Evolutionary conservation across 2,329 filamentous ascomycete genomes (phyloP).

Genomic region (Colletotrichum orchidophilum): DNA sequence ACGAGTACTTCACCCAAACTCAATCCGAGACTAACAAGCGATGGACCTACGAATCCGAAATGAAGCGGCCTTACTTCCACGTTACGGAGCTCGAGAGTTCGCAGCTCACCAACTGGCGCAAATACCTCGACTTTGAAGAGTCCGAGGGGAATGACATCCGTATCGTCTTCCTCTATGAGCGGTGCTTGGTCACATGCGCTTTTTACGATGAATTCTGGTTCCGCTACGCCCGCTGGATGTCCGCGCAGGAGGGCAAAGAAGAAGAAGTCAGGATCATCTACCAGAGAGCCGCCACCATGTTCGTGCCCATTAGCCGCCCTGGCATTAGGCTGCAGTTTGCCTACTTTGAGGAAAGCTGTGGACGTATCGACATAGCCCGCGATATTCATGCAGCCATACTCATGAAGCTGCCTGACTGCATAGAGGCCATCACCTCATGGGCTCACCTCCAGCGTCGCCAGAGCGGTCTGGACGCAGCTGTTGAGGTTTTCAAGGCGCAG

Average conservation of each 20-base stretch:
- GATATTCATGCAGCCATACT: conserved; percentile 88
- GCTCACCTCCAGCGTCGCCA: conserved; percentile 89
- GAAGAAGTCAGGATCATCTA: conserved; percentile 95
- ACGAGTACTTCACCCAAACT: conserved; percentile 82
- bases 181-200: conserved; percentile 90
- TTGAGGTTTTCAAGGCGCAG: conserved; percentile 83
- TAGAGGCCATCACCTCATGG: conserved; percentile 88
- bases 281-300: conserved; percentile 84
- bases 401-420: conserved; percentile 77
- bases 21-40: conserved; percentile 90
- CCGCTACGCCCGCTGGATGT: conserved; percentile 96
- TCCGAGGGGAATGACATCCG: conserved; percentile 79
- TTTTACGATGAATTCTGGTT: conserved; percentile 99
- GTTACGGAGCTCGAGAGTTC: conserved; percentile 89
- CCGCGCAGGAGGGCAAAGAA: conserved; percentile 79
- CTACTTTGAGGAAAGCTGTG: conserved; percentile 90
- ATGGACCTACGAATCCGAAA: conserved; percentile 93
- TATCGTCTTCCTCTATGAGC: conserved; percentile 87
- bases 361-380: conserved; percentile 78
- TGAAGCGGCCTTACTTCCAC: conserved; percentile 97
- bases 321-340: conserved; percentile 90
- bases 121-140: conserved; percentile 97
- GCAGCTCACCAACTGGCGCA: conserved; percentile 90
- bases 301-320: conserved; percentile 86
- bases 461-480: conserved; percentile 82